Percentiles rank a stretch among this genome's conserved stretches.
phyloP scores from a whole-genome alignment of 2,329 filamentous ascomycete genomes.

The Sporothrix luriei region DNA sequence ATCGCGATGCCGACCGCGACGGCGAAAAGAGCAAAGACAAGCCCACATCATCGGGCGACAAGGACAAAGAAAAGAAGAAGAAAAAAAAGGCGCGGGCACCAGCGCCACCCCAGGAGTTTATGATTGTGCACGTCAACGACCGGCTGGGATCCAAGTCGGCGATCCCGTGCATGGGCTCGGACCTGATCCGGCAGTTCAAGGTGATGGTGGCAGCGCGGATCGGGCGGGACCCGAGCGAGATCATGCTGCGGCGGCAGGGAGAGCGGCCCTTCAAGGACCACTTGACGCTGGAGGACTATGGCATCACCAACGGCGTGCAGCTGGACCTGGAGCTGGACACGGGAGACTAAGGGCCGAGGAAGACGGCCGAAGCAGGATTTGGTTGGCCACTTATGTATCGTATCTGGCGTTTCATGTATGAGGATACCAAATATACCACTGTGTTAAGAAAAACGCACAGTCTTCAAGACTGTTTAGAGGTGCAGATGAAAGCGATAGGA shows the following conservation, averaged over 20 bases:
- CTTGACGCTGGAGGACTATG: slow-evolving; percentile 86
- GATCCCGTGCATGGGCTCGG: slow-evolving; percentile 83
- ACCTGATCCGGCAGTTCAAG: slow-evolving; percentile 85
- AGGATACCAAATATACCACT: no score
- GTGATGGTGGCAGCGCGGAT: slow-evolving; percentile 87
- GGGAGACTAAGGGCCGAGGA: slow-evolving; percentile 51
- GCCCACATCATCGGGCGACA: neutral
- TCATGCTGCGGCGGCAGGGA: slow-evolving; percentile 87
- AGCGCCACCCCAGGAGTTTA: slow-evolving; percentile 44
- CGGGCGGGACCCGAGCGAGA: slow-evolving; percentile 85
- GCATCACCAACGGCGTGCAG: slow-evolving; percentile 86
- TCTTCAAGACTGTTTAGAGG: no score
- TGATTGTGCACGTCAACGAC: slow-evolving; percentile 96
- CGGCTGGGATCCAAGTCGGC: slow-evolving; percentile 93
- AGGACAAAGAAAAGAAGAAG: slow-evolving; percentile 49
- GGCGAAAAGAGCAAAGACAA: slow-evolving; percentile 30
- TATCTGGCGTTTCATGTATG: no score
- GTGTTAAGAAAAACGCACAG: no score
- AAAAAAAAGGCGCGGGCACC: slow-evolving; percentile 46
- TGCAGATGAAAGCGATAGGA: no score
- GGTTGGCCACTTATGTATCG: neutral
- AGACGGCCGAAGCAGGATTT: neutral
- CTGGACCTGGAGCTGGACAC: slow-evolving; percentile 65
- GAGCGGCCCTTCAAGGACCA: slow-evolving; percentile 93
- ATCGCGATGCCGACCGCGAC: slow-evolving; percentile 35